These are phyloP conservation scores for Arxiozyma slooffiae DNA, from an alignment of 1,139 yeast species.

Conservation along the genomic window DNA sequence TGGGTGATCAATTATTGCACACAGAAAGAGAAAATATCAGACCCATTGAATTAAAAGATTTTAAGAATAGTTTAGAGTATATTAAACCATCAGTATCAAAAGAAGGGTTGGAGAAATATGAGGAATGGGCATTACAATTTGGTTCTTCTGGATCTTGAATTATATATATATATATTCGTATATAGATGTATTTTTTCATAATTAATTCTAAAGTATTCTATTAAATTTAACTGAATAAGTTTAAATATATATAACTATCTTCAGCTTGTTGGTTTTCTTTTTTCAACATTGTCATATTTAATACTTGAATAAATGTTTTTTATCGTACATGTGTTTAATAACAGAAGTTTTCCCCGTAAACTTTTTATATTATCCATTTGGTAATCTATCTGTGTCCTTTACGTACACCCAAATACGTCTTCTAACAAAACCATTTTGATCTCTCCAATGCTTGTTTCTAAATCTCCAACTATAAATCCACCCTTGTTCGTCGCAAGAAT, in stretches of 20 bases:
- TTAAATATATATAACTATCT: no score
- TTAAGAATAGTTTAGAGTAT: constrained; percentile 63
- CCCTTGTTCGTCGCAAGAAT: constrained; percentile 53
- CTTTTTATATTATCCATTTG: background rate
- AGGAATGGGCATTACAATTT: constrained; percentile 81
- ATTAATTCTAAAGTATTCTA: no score
- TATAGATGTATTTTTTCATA: no score
- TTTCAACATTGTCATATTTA: background rate
- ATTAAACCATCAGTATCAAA: constrained; percentile 87
- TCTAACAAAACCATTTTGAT: constrained; percentile 47
- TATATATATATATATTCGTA: background rate
- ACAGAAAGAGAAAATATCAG: constrained; percentile 84
- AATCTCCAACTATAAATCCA: constrained; percentile 55
- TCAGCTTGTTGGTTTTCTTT: background rate
- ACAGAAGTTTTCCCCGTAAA: no score
- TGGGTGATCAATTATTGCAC: constrained; percentile 77
- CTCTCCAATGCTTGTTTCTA: constrained; percentile 47
- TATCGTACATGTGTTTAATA: background rate
- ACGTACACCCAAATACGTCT: constrained; percentile 53
- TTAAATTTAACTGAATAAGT: no score
- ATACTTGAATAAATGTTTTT: background rate
- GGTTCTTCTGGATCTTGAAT: constrained; percentile 80
- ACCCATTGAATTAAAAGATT: constrained; percentile 68
- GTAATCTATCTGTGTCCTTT: constrained; percentile 1
- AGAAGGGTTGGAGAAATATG: constrained; percentile 71